Conservation (phyloP, 2,329 filamentous ascomycete species). For the Paecilomyces fulvus region DNA sequence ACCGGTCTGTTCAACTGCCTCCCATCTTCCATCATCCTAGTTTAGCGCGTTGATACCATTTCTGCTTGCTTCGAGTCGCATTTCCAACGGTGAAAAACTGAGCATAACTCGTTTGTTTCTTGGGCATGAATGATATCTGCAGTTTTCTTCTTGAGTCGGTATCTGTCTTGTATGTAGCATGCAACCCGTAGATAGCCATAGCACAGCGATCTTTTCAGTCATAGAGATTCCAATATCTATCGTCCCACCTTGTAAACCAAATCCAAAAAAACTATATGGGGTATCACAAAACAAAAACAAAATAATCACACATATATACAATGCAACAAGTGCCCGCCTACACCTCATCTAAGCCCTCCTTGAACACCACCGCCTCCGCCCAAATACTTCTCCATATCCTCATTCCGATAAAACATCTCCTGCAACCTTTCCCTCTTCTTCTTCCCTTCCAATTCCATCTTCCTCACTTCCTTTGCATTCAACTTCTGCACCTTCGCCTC, state of each 20-base stretch:
- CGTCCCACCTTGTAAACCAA: background rate
- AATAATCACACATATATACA: background rate
- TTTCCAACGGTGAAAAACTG: background rate
- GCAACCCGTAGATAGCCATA: background rate
- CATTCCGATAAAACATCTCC: slow-evolving; percentile 62
- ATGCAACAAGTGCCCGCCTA: background rate
- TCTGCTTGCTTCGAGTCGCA: slow-evolving; percentile 7
- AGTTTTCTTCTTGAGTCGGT: background rate
- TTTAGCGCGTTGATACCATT: slow-evolving; percentile 27
- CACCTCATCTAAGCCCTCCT: background rate
- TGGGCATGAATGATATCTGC: background rate
- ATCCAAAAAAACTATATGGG: background rate
- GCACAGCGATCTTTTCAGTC: background rate
- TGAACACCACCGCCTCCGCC: slow-evolving; percentile 27
- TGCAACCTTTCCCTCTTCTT: slow-evolving; percentile 56
- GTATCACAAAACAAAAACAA: background rate
- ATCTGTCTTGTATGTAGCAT: background rate
- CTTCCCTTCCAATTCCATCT: slow-evolving; percentile 53
- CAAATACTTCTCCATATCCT: slow-evolving; percentile 70
- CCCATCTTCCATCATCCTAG: background rate
- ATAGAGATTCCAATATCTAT: background rate
- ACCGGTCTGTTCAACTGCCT: background rate
- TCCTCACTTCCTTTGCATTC: slow-evolving; percentile 62
- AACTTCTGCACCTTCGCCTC: slow-evolving; percentile 43
- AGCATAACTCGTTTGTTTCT: background rate